Evolutionary conservation across 305 asterid genomes (phyloP), one percentile per base, ranked within the genome.

Genomic region (Euphrasia arctica): DNA sequence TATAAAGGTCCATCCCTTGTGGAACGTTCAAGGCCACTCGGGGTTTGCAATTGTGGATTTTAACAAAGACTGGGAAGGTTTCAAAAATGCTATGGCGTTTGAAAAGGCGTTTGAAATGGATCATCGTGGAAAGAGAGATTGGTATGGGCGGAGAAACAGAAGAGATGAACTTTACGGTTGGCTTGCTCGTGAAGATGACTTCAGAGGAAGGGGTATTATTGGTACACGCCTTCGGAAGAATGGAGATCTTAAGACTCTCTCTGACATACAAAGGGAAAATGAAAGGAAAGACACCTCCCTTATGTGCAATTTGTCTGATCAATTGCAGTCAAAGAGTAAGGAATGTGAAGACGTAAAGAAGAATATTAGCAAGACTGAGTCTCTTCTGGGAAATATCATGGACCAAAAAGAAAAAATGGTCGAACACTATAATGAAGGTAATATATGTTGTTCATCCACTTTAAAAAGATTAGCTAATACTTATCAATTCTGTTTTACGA

Each of bases 131-230:
- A 91, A 79, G 77, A 79, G 66, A 60, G 91, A 83, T 72, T 88
- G 95, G 94, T 8, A 57, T 32, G 43, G 39, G 15, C 47, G 75
- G 36, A 74, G 74, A 60, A 4, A 54, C 15, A 81, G 42, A 72
- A 85, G 83, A 42, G 84, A 79, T 58, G 76, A 80, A 72, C 29
- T 78, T 56, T 87, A 83, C 65, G 90, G 80, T 28, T 91, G 98
- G 98, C 82, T 91, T 75, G 94, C 98, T 27, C 82, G 92, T 60
- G 77, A 67, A 65, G 90, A 82, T 32, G 98, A 91, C 0, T 91
- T 75, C 70, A 1, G 63, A 13, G 65, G 56, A 4, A 7, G 29
- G 18, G 82, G 81, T 56, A 66, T 69, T 54, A 64, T 86, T 63
- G 94, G 94, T 18, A 77, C 81, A 47, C 75, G 76, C 73, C 88